Percentiles rank a stretch among this genome's conserved stretches.
These are phyloP conservation scores for Fusarium pininemorale DNA, from an alignment of 2,329 filamentous ascomycete genomes.

Conservation along the genomic window DNA sequence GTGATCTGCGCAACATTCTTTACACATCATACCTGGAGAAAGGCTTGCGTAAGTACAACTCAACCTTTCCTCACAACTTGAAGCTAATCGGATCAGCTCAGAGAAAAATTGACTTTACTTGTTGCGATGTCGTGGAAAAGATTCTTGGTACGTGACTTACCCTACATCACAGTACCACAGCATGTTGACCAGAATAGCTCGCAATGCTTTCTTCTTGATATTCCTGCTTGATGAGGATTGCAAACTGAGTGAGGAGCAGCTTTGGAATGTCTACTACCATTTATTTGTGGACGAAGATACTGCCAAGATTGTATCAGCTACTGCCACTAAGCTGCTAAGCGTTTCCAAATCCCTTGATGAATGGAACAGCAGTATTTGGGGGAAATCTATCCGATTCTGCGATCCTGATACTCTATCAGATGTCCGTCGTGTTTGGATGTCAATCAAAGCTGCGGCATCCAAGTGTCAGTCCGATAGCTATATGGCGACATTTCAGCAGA, in stretches of 20 bases:
- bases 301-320: slow-evolving; percentile 49
- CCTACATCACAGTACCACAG: not conserved
- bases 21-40: slow-evolving; percentile 60
- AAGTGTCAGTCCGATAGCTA: slow-evolving; percentile 14
- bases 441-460: slow-evolving; percentile 32
- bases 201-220: slow-evolving; percentile 63
- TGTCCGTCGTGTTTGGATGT: slow-evolving; percentile 51
- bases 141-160: slow-evolving; percentile 56
- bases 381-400: slow-evolving; percentile 56
- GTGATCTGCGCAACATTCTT: slow-evolving; percentile 65
- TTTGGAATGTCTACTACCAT: slow-evolving; percentile 68
- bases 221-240: slow-evolving; percentile 56
- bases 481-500: slow-evolving; percentile 21
- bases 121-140: slow-evolving; percentile 61
- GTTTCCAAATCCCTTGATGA: slow-evolving; percentile 49
- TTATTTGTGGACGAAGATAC: slow-evolving; percentile 54
- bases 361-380: slow-evolving; percentile 59
- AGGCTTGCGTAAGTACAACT: slow-evolving; percentile 46
- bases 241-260: slow-evolving; percentile 36
- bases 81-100: slow-evolving; percentile 44
- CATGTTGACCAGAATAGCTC: slow-evolving; percentile 50
- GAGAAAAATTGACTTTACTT: slow-evolving; percentile 63
- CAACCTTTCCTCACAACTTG: not conserved
- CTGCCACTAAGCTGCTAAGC: slow-evolving; percentile 55
- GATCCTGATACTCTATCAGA: slow-evolving; percentile 56